These are phyloP conservation scores for Cordyceps cicadae DNA, from an alignment of 2,329 filamentous ascomycete genomes.

Conservation along the genomic window DNA sequence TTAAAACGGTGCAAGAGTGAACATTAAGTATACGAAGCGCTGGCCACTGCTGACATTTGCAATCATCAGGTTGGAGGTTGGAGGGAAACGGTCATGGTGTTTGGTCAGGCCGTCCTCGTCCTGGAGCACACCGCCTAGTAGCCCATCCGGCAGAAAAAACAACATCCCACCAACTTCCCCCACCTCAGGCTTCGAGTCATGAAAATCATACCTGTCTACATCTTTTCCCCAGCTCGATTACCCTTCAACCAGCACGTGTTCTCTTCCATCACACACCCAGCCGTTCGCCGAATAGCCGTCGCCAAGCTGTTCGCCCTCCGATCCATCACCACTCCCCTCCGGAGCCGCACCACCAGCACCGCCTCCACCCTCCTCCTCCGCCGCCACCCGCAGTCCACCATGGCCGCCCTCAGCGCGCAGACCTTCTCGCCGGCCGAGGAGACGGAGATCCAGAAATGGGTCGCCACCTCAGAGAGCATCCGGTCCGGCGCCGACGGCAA, in stretches of 20 bases:
- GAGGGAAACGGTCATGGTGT: too few species aligned
- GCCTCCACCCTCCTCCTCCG: conserved; percentile 20
- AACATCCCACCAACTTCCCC: conserved; percentile 7
- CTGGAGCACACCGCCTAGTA: conserved; percentile 7
- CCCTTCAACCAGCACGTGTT: neutral
- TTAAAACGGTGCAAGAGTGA: too few species aligned
- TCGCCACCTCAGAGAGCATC: conserved; percentile 66
- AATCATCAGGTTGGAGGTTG: too few species aligned
- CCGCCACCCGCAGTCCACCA: conserved; percentile 32
- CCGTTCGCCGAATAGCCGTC: neutral
- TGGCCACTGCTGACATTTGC: too few species aligned
- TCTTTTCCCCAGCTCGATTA: neutral
- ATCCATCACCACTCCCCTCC: conserved; percentile 27
- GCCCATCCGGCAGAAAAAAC: conserved; percentile 12
- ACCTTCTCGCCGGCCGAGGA: conserved; percentile 73
- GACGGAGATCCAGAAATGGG: conserved; percentile 83
- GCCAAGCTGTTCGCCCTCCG: conserved; percentile 40
- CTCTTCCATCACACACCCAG: too few species aligned
- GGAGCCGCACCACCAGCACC: conserved; percentile 19
- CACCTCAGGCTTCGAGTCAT: conserved; percentile 5
- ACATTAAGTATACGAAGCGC: too few species aligned
- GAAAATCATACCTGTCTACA: neutral
- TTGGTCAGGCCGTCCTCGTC: neutral
- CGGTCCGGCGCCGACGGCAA: conserved; percentile 44
- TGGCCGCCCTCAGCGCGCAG: conserved; percentile 57